These are phyloP conservation scores for Nemania abortiva DNA, from an alignment of 2,329 filamentous ascomycete species.

Conservation along the genomic window DNA sequence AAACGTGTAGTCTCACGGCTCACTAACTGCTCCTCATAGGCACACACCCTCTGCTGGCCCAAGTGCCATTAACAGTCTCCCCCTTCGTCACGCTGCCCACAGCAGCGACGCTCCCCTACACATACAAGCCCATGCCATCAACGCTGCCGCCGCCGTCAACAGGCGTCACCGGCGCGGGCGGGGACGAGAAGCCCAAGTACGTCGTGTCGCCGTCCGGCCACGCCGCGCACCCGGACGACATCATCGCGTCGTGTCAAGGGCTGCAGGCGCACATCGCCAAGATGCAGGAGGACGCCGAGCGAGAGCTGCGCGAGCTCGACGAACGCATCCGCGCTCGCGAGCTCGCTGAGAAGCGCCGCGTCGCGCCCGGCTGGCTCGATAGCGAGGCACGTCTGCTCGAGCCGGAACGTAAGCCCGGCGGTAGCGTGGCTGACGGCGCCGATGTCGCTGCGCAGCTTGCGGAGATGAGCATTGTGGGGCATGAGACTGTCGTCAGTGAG, in stretches of 20 bases:
- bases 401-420: constrained; percentile 66
- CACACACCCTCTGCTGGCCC: constrained; percentile 88
- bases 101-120: constrained; percentile 92
- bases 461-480: constrained; percentile 48
- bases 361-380: constrained; percentile 85
- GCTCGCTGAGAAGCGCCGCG: constrained; percentile 80
- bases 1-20: constrained; percentile 26
- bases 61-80: constrained; percentile 92
- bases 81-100: constrained; percentile 93
- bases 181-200: constrained; percentile 72
- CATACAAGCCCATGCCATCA: constrained; percentile 90
- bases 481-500: constrained; percentile 51
- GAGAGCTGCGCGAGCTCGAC: constrained; percentile 77
- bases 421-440: constrained; percentile 26
- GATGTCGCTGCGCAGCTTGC: constrained; percentile 44
- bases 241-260: constrained; percentile 82
- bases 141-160: constrained; percentile 81
- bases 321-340: constrained; percentile 73
- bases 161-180: constrained; percentile 55
- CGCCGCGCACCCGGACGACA: constrained; percentile 87
- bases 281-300: constrained; percentile 75
- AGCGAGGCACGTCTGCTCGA: constrained; percentile 76
- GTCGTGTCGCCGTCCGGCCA: constrained; percentile 83
- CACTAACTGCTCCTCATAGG: constrained; percentile 58
- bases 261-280: constrained; percentile 81